phyloP scores from a whole-genome alignment of 192 early-diverging fungal genomes.

The Spizellomyces sp. region DNA sequence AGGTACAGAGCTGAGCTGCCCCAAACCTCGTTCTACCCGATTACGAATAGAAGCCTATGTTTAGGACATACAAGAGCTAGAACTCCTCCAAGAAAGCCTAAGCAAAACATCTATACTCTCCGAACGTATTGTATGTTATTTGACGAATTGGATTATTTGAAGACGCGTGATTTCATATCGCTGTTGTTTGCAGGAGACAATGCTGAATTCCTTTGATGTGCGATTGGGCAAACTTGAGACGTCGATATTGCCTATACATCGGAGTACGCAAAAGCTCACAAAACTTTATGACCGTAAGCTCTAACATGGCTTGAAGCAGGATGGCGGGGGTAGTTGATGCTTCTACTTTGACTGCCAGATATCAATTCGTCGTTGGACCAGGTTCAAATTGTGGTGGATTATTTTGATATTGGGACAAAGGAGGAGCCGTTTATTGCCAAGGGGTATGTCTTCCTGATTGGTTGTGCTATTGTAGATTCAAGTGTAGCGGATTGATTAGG shows the following conservation, averaged over 20 bases:
- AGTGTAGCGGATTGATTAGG: background rate
- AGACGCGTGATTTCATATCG: background rate
- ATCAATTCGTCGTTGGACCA: conserved; percentile 65
- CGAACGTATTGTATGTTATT: conserved; percentile 48
- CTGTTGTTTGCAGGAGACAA: conserved; percentile 52
- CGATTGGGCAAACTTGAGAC: conserved; percentile 71
- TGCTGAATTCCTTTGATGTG: conserved; percentile 76
- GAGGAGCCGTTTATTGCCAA: conserved; percentile 69
- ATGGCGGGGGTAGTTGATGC: background rate
- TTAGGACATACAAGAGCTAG: conserved; percentile 55
- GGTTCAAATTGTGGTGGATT: conserved; percentile 63
- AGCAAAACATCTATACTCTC: conserved; percentile 50
- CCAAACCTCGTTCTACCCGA: background rate
- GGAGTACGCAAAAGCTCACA: conserved; percentile 73
- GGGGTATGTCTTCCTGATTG: conserved; percentile 46
- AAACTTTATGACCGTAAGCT: conserved; percentile 70
- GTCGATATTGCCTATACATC: conserved; percentile 81
- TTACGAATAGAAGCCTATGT: background rate
- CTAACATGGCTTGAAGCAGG: background rate
- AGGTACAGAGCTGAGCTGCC: background rate
- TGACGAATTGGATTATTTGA: background rate
- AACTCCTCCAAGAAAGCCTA: conserved; percentile 55
- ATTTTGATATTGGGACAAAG: conserved; percentile 66
- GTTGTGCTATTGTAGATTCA: too few species aligned
- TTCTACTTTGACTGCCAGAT: conserved; percentile 45